A percentile compares a stretch with the other conserved stretches of the same genome.
phyloP scores from a whole-genome alignment of 2,329 filamentous ascomycete genomes.

The Aphanocladium album region DNA sequence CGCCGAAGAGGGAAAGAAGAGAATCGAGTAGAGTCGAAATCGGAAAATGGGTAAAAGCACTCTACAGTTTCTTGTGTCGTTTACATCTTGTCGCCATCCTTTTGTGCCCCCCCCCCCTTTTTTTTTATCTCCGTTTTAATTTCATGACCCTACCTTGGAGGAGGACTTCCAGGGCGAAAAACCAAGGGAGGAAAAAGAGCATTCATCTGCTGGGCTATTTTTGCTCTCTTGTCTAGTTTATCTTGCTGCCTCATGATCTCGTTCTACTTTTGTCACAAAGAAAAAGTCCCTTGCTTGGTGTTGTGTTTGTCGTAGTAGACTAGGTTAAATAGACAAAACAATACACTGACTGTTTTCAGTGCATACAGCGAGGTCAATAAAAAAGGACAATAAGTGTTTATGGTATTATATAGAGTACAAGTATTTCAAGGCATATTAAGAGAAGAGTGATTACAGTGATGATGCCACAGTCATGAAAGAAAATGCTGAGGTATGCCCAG shows the following conservation, averaged over 20 bases:
- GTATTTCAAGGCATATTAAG: too few relatives aligned
- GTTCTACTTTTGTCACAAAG: not conserved
- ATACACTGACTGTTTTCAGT: too few relatives aligned
- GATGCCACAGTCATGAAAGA: too few relatives aligned
- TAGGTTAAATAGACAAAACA: too few relatives aligned
- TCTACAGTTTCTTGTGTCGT: not conserved
- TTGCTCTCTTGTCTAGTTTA: not conserved
- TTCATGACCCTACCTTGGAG: not conserved
- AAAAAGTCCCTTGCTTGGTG: too few relatives aligned
- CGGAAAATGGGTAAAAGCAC: slow-evolving; percentile 11
- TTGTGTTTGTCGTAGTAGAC: too few relatives aligned
- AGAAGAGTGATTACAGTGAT: too few relatives aligned
- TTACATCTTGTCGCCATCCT: not conserved
- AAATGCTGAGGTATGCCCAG: not conserved
- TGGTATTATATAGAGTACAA: too few relatives aligned
- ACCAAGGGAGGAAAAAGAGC: not conserved
- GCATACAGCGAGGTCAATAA: not conserved
- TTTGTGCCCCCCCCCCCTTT: not conserved
- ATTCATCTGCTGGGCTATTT: not conserved
- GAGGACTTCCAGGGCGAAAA: not conserved
- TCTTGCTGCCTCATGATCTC: not conserved
- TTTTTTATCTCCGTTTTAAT: slow-evolving; percentile 2
- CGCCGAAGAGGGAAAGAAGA: slow-evolving; percentile 96
- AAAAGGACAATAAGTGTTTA: too few relatives aligned
- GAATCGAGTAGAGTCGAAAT: slow-evolving; percentile 67